These are phyloP conservation scores for Teunomyces cretensis DNA, from an alignment of 805 yeast genomes.

Conservation along the genomic window DNA sequence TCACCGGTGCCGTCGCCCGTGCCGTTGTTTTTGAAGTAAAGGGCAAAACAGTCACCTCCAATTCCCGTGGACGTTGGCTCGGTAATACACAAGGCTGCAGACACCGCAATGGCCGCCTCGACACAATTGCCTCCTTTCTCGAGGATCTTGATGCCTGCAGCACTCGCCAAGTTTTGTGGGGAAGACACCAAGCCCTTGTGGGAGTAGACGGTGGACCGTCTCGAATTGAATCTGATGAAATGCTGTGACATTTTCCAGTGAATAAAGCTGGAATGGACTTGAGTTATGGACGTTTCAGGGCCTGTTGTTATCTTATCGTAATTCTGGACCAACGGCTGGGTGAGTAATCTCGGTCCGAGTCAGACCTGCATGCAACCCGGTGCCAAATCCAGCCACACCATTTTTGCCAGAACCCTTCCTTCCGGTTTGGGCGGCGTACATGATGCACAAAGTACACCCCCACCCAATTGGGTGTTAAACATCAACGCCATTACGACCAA, in stretches of 20 bases:
- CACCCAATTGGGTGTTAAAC: too few species aligned
- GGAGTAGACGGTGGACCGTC: slow-evolving; percentile 75
- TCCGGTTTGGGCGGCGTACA: too few species aligned
- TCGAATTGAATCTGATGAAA: slow-evolving; percentile 42
- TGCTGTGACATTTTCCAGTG: slow-evolving; percentile 1
- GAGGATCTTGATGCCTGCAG: slow-evolving; percentile 67
- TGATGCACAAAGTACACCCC: too few species aligned
- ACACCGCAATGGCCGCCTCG: slow-evolving; percentile 61
- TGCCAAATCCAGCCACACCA: too few species aligned
- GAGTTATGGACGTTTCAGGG: too few species aligned
- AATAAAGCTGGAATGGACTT: neutral
- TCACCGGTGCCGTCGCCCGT: slow-evolving; percentile 37
- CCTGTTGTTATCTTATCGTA: neutral
- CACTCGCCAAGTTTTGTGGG: slow-evolving; percentile 73
- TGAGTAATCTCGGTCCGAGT: too few species aligned
- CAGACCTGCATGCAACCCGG: too few species aligned
- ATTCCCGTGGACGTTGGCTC: slow-evolving; percentile 66
- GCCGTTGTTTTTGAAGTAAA: slow-evolving; percentile 46
- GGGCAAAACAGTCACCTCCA: slow-evolving; percentile 67
- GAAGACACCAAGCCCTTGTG: slow-evolving; percentile 72
- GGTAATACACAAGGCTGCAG: slow-evolving; percentile 53
- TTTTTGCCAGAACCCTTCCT: too few species aligned
- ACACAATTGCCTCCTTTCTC: slow-evolving; percentile 73
- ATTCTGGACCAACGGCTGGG: neutral
- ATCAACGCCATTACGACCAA: too few species aligned